Evolutionary conservation across 2,329 filamentous ascomycete species (phyloP), one percentile per base, ranked within the genome.

Genomic region (Monilinia laxa): DNA sequence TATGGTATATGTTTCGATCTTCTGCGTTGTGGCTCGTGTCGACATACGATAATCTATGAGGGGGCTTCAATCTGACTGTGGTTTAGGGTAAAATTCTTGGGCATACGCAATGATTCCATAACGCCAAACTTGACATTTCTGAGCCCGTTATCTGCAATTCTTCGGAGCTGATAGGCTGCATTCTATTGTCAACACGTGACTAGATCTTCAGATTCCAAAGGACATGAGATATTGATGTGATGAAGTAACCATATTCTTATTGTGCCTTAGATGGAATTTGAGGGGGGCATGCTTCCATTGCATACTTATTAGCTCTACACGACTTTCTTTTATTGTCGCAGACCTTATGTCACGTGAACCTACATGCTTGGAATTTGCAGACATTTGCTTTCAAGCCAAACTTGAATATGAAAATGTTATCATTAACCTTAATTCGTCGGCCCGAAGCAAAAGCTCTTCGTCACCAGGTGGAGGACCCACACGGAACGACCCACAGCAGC

Each of bases 151-250:
- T 38, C 14, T 23, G 4, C 16, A 35, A 49, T 9, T 18, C 2
- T 51, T 51, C 45, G 45, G 45, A 18, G 45, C 58, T 25, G n/a
- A 59, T 11, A 0, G 7, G n/a, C n/a, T 9, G 16, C 5, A 25
- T 58, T n/a, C 10, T 6, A 12, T 16, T 20, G 1, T 2, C 1
- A 51, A 14, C 45, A 38, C 31, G 31, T 62, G 45, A 51, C 28
- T 10, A 20, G 0, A 0, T 0, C 14, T 25, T 2, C 23, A 1
- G 0, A 40, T 10, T 7, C 45, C 12, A 2, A 23, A 3, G 7
- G 3, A 38, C 25, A 1, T 62, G n/a, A 12, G 9, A 40, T 1
- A n/a, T 7, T 40, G 14, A 38, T 40, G 4, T 28, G 28, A 7
- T 38, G 2, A 35, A 9, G 45, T 35, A 25, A 38, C 25, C 7